A percentile compares a stretch with the other conserved stretches of the same genome.
These are phyloP conservation scores for Monosporascus sp. DNA, from an alignment of 2,329 filamentous ascomycete genomes.

Conservation along the genomic window DNA sequence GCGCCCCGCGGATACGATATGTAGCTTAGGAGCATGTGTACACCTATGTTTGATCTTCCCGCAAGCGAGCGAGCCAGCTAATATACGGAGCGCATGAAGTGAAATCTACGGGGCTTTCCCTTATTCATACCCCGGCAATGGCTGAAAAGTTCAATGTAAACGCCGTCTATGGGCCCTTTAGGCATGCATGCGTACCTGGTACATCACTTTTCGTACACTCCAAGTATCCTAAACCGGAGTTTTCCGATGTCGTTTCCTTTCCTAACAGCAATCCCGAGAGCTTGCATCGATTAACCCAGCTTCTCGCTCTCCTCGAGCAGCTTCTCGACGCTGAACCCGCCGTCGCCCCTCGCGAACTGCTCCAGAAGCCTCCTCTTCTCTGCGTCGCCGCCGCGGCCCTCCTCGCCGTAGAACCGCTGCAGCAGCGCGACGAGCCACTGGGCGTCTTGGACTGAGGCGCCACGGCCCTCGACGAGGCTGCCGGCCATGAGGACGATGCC, in stretches of 20 bases:
- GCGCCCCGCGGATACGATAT: no score
- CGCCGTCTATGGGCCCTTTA: constrained; percentile 1
- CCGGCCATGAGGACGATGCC: constrained; percentile 85
- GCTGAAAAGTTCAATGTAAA: not conserved
- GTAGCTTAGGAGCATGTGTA: no score
- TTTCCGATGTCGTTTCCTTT: not conserved
- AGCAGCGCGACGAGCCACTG: constrained; percentile 87
- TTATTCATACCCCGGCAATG: not conserved
- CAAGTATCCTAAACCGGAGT: not conserved
- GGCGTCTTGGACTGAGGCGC: constrained; percentile 75
- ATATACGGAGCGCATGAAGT: not conserved
- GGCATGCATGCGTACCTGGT: not conserved
- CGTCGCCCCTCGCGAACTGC: constrained; percentile 76
- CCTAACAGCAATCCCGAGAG: no score
- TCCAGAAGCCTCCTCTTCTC: constrained; percentile 68
- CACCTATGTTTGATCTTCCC: no score
- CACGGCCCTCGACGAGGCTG: constrained; percentile 67
- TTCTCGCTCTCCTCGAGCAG: constrained; percentile 87
- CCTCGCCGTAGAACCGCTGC: constrained; percentile 79
- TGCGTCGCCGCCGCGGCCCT: constrained; percentile 50
- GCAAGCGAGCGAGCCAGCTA: not conserved
- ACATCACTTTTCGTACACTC: not conserved
- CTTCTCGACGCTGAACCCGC: constrained; percentile 74
- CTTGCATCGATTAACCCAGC: constrained; percentile 40
- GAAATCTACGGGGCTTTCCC: not conserved